Base-by-base conservation (phyloP, 192 early-diverging fungal genomes). In the Dispira parvispora region DNA sequence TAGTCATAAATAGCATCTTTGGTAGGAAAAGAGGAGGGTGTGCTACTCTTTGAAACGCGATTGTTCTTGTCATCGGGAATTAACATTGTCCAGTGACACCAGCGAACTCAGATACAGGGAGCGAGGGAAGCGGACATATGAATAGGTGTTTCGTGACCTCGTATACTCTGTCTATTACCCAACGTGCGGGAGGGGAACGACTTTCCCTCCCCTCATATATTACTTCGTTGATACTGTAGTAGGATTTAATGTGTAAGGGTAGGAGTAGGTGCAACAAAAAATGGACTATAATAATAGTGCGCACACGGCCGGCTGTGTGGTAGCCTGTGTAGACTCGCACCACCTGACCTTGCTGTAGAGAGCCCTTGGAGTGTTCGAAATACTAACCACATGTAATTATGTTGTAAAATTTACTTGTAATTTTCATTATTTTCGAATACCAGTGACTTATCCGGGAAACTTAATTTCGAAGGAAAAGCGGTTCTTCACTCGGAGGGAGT, bases 391-490 rank as follows among this genome's bases (percentile, higher is more conserved):
- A 4, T 50, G 21, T 50, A 4, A 1, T 8, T 8, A 20, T 1
- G 47, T 5, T 23, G 4, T 23, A 8, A 50, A 5, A 50, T 8
- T 8, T 50, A 16, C 9, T 23, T 20, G 18, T 4, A 50, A 16
- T 16, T 20, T 8, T 20, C 8, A 3, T 8, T 23, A 16, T 8
- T n/a, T n/a, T 16, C 47, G 2, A 23, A 20, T 16, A 16, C 9
- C 8, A 90, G 87, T 18, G 87, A 89, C 68, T 82, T 86, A 44
- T 81, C 78, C 25, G 93, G 93, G 57, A 88, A 89, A 65, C 78
- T 96, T 62, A 90, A 86, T 66, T 96, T 96, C 68, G 77, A 81
- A 44, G 92, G 92, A 46, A 96, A 94, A 74, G 93, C 93, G 12
- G 82, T 91, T 32, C 73, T 96, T 58, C 88, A 89, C 69, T 82